These are phyloP conservation scores for Umbilicus rupestris DNA, from an alignment of 164 flowering plant species.

Conservation along the genomic window DNA sequence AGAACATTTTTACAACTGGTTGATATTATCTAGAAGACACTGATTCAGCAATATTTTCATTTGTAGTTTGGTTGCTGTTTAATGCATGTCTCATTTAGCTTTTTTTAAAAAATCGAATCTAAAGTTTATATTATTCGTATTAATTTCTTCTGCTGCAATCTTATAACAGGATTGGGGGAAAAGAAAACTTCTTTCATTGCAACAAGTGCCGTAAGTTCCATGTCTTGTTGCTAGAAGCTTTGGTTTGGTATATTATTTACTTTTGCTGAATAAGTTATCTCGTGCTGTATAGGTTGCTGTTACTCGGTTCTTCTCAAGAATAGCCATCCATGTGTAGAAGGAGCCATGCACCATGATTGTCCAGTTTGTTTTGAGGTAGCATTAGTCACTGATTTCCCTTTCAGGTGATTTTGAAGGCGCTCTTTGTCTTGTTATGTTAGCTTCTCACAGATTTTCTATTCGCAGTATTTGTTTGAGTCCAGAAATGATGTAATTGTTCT, in stretches of 20 bases:
- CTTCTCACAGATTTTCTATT: neutral
- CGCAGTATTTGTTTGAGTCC: conserved; percentile 82
- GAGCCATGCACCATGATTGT: conserved; percentile 97
- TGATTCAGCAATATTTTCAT: neutral
- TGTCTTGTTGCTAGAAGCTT: neutral
- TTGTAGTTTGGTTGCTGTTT: neutral
- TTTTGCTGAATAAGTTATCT: neutral
- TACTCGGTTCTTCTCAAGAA: conserved; percentile 52
- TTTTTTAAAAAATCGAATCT: neutral
- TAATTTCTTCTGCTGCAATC: neutral
- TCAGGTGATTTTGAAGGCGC: neutral
- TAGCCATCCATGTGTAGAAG: conserved; percentile 84
- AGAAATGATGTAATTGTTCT: conserved; percentile 49
- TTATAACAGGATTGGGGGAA: conserved; percentile 67
- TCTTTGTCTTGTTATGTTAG: neutral
- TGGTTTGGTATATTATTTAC: neutral
- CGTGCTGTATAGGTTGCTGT: conserved; percentile 53
- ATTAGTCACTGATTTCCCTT: neutral
- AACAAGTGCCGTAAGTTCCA: conserved; percentile 60
- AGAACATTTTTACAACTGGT: neutral
- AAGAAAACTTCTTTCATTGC: conserved; percentile 80
- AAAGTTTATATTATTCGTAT: neutral
- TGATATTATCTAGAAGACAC: neutral
- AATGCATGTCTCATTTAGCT: neutral
- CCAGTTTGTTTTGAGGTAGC: conserved; percentile 93